Evolutionary conservation across 768 basidiomycete genomes (phyloP), one percentile per base, ranked within the genome.

Genomic region (Calocybe indica): DNA sequence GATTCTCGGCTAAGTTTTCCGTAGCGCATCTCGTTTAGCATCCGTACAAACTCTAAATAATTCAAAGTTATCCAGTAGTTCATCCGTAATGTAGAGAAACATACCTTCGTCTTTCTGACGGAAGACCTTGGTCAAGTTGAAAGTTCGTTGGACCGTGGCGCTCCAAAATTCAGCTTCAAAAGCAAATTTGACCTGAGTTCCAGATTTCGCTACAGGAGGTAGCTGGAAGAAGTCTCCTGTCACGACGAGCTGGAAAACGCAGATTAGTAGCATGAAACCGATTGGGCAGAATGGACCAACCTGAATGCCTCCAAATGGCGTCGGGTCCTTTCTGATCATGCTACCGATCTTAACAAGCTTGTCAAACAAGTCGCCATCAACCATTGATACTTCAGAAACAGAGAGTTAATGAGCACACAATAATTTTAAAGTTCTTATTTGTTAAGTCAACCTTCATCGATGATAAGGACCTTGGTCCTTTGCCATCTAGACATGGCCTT

Each of bases 191-290:
- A 88, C 79, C 45, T 65, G 53, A 0, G 61, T 61, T n/a, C 60
- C 59, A 22, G 76, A 72, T 62, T 84, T 93, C 6, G 73, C 72
- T 0, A 98, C 93, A 2, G 96, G 96, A 0, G 96, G 96, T 5
- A 99, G 78, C 62, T 99, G 95, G 70, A 98, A 97, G 70, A 98
- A 98, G 61, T 99, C 96, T 6, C 96, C 96, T 1, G 93, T 95
- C 15, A 97, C 84, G 50, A 98, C 74, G 36, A 97, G 67, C 88
- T 92, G 59, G 6, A 45, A 15, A 8, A 34, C 39, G 6, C 45
- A 40, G 38, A 40, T 46, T 22, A 41, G 14, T 14, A 37, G 37
- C 36, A 30, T 9, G 30, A 35, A 13, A 22, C 52, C 8, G 33
- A 0, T 15, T 37, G 29, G n/a, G 32, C 1, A 31, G 12, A 10